Conservation (phyloP, 192 early-diverging fungal genomes). For the Coemansia nantahalensis region DNA sequence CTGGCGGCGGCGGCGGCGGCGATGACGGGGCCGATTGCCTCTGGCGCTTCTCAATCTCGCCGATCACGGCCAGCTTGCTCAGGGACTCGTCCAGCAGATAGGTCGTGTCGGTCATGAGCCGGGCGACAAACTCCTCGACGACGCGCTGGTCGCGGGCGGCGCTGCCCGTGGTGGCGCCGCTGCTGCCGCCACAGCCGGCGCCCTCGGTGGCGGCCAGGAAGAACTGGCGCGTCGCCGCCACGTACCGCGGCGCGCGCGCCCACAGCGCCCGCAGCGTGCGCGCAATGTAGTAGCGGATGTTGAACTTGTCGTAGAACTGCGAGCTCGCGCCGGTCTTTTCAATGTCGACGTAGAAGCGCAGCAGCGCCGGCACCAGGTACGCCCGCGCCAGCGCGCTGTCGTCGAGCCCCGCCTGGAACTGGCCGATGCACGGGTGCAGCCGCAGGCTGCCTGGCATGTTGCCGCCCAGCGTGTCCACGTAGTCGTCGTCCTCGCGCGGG, state of each 20-base stretch:
- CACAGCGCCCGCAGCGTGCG: slow-evolving; percentile 75
- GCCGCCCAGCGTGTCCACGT: slow-evolving; percentile 72
- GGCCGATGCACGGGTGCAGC: slow-evolving; percentile 59
- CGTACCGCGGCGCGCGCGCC: slow-evolving; percentile 34
- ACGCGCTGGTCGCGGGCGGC: slow-evolving; percentile 32
- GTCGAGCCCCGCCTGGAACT: slow-evolving; percentile 58
- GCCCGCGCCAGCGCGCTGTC: slow-evolving; percentile 71
- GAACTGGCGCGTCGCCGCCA: slow-evolving; percentile 30
- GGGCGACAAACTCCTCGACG: slow-evolving; percentile 76
- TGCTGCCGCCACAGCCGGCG: background rate
- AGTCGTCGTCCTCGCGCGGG: slow-evolving; percentile 37
- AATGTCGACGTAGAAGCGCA: slow-evolving; percentile 95
- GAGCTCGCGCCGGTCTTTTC: slow-evolving; percentile 90
- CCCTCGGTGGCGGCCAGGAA: slow-evolving; percentile 19
- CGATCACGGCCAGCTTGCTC: slow-evolving; percentile 82
- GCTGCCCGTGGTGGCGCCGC: slow-evolving; percentile 20
- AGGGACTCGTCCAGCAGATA: slow-evolving; percentile 93
- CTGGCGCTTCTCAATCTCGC: slow-evolving; percentile 77
- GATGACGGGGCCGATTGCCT: slow-evolving; percentile 53
- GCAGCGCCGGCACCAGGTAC: slow-evolving; percentile 76
- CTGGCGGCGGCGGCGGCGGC: background rate
- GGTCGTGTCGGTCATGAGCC: slow-evolving; percentile 94
- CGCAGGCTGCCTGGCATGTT: slow-evolving; percentile 64
- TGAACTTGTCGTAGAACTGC: slow-evolving; percentile 99
- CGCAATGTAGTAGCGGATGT: slow-evolving; percentile 93